Evolutionary conservation across 257 asterid genomes (phyloP).

Genomic region (Salvia hispanica): DNA sequence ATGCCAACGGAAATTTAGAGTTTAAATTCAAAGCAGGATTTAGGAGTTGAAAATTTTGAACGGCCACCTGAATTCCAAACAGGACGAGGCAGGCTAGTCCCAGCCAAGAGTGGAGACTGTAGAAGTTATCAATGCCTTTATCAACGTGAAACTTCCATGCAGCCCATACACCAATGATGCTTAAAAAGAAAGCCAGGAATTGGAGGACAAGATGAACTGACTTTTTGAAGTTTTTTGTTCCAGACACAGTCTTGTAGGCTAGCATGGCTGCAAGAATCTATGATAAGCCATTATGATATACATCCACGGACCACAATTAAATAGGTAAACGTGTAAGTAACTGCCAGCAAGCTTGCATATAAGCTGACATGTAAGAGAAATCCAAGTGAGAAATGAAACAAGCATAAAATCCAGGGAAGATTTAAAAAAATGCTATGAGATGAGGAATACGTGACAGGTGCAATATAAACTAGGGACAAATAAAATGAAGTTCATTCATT

Average conservation of each 20-base stretch:
- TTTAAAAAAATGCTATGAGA: constrained; percentile 9
- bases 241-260: constrained; percentile 79
- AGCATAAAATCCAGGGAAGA: neutral
- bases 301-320: neutral
- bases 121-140: constrained; percentile 75
- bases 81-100: constrained; percentile 74
- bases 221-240: constrained; percentile 72
- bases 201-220: constrained; percentile 70
- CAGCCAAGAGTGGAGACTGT: constrained; percentile 93
- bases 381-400: neutral
- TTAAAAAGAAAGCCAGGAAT: constrained; percentile 57
- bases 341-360: neutral
- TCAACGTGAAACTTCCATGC: constrained; percentile 85
- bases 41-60: constrained; percentile 10
- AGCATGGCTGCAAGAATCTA: constrained; percentile 70
- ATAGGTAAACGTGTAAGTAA: neutral
- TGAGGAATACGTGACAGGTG: constrained; percentile 1
- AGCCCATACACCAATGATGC: constrained; percentile 77
- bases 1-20: neutral
- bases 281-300: constrained; percentile 25
- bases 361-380: neutral
- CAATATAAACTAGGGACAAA: neutral
- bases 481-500: neutral
- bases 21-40: neutral
- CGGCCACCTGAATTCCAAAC: constrained; percentile 67